Evolutionary conservation across 768 basidiomycete species (phyloP), one percentile per base, ranked within the genome.

Genomic region (Calocera viscosa): DNA sequence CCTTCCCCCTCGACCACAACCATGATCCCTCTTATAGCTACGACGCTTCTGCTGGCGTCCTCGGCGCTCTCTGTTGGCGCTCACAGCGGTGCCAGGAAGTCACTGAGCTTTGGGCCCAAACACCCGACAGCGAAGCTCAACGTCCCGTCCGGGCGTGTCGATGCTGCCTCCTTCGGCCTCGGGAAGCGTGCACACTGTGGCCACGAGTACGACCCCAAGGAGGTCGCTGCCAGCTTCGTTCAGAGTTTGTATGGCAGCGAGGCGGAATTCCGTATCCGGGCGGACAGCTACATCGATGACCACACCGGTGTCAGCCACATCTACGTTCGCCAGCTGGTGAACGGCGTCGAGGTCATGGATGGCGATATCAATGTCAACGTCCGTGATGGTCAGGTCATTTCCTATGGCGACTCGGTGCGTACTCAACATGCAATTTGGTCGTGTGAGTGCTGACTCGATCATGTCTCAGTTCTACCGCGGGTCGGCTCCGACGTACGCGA

Each of bases 301-400:
- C 84, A 83, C 68, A 93, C 90, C 1, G 89, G 89, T n/a, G 82
- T 96, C 64, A 88, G 91, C 32, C 93, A 97, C 77, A 81, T 93
- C 71, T 95, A 94, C 74, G 86, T 88, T 69, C 83, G 87, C 71
- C 94, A 99, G 78, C 69, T 89, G 67, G 78, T 94, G 72, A 86
- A 89, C 67, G 93, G 91, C 16, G 78, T 95, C 49, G 91, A 95
- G 73, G 91, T 99, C 17, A 82, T 83, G 12, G 91, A 96, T 72
- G 91, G 90, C 32, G 89, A 96, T 76, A 84, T 96, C 79, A 97
- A 97, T 75, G 77, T 99, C 73, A 96, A 97, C 79, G 80, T 97
- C 76, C 87, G 87, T 77, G 83, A 89, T 66, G 93, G 91, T 49
- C 77, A 82, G 71, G 83, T 98, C 22, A 73, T 97, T 60, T 94